Conservation (phyloP, 2,329 filamentous ascomycete genomes). For the Aureobasidium sp. region DNA sequence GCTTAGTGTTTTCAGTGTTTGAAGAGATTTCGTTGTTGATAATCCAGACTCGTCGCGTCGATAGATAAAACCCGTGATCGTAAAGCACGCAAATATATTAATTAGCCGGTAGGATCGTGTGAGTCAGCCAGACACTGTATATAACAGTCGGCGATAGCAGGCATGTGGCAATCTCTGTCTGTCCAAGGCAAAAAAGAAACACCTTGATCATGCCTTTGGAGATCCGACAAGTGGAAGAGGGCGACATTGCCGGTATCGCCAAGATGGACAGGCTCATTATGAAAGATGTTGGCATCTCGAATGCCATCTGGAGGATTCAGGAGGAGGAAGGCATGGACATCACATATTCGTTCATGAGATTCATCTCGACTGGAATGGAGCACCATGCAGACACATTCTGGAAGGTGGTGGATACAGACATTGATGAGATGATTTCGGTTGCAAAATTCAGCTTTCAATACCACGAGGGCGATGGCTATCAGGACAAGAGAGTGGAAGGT, state of each 20-base stretch:
- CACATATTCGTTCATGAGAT: not conserved
- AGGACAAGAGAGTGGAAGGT: conserved; percentile 1
- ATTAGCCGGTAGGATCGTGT: too few relatives aligned
- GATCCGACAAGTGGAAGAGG: conserved; percentile 20
- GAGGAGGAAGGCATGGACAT: not conserved
- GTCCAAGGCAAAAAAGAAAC: too few relatives aligned
- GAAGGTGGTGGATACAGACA: conserved; percentile 25
- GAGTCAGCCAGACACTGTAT: too few relatives aligned
- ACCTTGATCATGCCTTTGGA: conserved; percentile 23
- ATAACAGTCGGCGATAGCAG: too few relatives aligned
- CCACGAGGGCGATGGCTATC: conserved; percentile 6
- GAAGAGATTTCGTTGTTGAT: too few relatives aligned
- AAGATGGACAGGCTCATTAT: conserved; percentile 22
- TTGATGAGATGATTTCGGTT: conserved; percentile 27
- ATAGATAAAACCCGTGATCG: too few relatives aligned
- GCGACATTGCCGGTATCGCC: conserved; percentile 22
- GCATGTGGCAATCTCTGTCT: too few relatives aligned
- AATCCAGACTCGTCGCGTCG: too few relatives aligned
- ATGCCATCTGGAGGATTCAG: conserved; percentile 19
- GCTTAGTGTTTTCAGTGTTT: too few relatives aligned
- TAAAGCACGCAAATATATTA: too few relatives aligned
- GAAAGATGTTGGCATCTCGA: conserved; percentile 18
- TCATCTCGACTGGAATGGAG: not conserved
- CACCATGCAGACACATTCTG: conserved; percentile 7
- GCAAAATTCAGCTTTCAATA: conserved; percentile 22